A percentile compares a stretch with the other conserved stretches of the same genome.
These are phyloP conservation scores for Raphanus raphanistrum DNA, from an alignment of 345 rosid genomes.

Conservation along the genomic window DNA sequence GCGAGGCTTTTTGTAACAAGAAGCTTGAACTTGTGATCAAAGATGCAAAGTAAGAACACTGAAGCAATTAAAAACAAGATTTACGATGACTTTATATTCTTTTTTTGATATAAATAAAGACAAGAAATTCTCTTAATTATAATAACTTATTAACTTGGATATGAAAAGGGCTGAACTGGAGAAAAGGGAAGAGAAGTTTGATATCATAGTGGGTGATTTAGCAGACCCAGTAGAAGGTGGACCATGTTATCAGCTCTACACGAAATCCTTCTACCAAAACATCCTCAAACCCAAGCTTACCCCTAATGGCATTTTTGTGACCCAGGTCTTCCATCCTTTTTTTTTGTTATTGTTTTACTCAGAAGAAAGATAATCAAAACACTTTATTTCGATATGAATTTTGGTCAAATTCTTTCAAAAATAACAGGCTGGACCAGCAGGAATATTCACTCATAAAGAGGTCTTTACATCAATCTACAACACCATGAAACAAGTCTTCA, in stretches of 20 bases:
- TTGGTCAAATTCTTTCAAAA: background rate
- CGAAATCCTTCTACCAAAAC: conserved; percentile 79
- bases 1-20: conserved; percentile 70
- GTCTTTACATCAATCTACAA: conserved; percentile 90
- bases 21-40: conserved; percentile 79
- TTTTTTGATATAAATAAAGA: background rate
- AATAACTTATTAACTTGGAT: background rate
- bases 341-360: background rate
- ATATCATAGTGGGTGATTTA: conserved; percentile 89
- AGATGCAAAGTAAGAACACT: conserved; percentile 72
- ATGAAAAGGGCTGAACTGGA: conserved; percentile 72
- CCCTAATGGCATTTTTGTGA: conserved; percentile 80
- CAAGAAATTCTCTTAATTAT: background rate
- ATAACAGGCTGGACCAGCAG: conserved; percentile 93
- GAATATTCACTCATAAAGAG: conserved; percentile 91
- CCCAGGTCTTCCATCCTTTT: conserved; percentile 57
- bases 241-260: conserved; percentile 96
- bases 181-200: conserved; percentile 72
- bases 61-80: background rate
- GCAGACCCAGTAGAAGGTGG: conserved; percentile 99
- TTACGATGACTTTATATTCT: background rate
- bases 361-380: background rate
- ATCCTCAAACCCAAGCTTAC: conserved; percentile 79
- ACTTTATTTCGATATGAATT: background rate
- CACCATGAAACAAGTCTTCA: conserved; percentile 89